Evolutionary conservation across 2,329 filamentous ascomycete species (phyloP).

Genomic region (Balansia obtecta): DNA sequence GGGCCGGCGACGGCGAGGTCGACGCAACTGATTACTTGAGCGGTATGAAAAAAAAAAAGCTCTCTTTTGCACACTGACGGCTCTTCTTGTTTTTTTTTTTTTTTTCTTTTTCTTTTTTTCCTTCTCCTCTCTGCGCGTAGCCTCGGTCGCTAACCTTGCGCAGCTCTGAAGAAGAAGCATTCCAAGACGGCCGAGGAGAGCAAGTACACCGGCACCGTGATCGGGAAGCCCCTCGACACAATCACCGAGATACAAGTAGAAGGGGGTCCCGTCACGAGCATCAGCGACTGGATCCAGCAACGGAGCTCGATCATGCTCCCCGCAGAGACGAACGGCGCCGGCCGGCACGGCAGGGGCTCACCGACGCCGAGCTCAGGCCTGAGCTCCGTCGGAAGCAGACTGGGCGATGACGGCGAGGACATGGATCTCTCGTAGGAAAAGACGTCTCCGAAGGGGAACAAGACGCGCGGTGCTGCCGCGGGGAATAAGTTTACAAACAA

Average conservation of each 20-base stretch:
- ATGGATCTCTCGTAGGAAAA: constrained; percentile 31
- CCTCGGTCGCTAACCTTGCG: background rate
- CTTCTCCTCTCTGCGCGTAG: no score
- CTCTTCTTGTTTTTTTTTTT: background rate
- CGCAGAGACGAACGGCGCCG: constrained; percentile 7
- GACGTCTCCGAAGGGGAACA: background rate
- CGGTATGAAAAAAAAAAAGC: no score
- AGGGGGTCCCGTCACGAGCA: constrained; percentile 42
- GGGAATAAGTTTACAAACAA: no score
- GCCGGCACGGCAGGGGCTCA: constrained; percentile 17
- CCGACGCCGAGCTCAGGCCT: constrained; percentile 41
- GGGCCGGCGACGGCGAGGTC: constrained; percentile 53
- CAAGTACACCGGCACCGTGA: constrained; percentile 71
- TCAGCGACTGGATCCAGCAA: constrained; percentile 25
- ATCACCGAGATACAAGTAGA: constrained; percentile 59
- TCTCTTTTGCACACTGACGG: no score
- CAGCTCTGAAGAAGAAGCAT: constrained; percentile 82
- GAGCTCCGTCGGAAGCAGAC: constrained; percentile 32
- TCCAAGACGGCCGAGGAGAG: constrained; percentile 80
- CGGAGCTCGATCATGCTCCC: constrained; percentile 11
- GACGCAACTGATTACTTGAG: constrained; percentile 60
- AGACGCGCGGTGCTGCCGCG: no score
- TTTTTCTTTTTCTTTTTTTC: background rate
- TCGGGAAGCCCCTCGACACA: constrained; percentile 62
- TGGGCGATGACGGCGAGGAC: constrained; percentile 32